These are phyloP conservation scores for Phalaenopsis hybrid DNA, from an alignment of 116 monocot genomes.

Conservation along the genomic window DNA sequence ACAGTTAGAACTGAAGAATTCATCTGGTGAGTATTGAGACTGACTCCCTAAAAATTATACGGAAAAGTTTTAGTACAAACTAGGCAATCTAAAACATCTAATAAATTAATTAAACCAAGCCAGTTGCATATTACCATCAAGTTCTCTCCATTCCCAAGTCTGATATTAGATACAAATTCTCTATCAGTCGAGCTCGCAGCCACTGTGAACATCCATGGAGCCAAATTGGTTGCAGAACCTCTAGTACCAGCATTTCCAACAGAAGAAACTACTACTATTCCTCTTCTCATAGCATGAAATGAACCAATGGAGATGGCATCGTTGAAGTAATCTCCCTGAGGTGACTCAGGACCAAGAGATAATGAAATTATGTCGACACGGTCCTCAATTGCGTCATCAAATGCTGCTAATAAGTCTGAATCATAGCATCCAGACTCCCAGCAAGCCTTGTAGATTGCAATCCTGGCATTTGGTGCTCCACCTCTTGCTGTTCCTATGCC, in stretches of 20 bases:
- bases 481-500: constrained; percentile 61
- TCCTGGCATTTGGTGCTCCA: constrained; percentile 73
- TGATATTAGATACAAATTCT: constrained; percentile 53
- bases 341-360: constrained; percentile 62
- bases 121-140: constrained; percentile 13
- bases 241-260: constrained; percentile 66
- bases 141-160: constrained; percentile 54
- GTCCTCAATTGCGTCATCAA: constrained; percentile 74
- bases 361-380: constrained; percentile 78
- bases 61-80: background rate
- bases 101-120: constrained; percentile 17
- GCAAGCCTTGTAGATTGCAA: constrained; percentile 78
- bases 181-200: constrained; percentile 78
- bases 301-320: constrained; percentile 83
- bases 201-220: constrained; percentile 89
- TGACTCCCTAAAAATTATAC: constrained; percentile 55
- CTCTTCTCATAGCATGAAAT: constrained; percentile 66
- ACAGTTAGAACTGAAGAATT: constrained; percentile 13
- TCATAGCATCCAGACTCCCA: constrained; percentile 85
- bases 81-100: background rate
- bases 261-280: constrained; percentile 71
- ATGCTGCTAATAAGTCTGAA: constrained; percentile 75
- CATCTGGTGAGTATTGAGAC: constrained; percentile 27
- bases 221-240: constrained; percentile 75
- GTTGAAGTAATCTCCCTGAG: constrained; percentile 77